phyloP scores from a whole-genome alignment of 2,329 filamentous ascomycete species.

The Paramyrothecium roridum region DNA sequence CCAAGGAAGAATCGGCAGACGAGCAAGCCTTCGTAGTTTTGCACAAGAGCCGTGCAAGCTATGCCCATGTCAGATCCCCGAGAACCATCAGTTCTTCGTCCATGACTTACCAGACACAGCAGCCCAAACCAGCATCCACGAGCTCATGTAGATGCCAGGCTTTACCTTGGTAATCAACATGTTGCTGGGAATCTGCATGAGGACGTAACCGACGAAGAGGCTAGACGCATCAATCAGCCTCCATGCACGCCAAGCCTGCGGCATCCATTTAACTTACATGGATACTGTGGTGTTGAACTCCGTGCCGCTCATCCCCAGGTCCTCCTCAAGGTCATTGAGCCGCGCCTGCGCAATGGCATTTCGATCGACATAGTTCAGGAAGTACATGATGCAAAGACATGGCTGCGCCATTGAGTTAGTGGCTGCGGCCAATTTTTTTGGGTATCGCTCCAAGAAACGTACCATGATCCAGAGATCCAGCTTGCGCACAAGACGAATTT shows the following conservation, averaged over 20 bases:
- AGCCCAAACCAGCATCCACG: conserved; percentile 39
- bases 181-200: conserved; percentile 37
- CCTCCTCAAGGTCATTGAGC: conserved; percentile 41
- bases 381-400: conserved; percentile 38
- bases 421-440: not conserved
- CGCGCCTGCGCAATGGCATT: conserved; percentile 44
- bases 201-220: conserved; percentile 39
- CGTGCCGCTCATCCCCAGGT: conserved; percentile 50
- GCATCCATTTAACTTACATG: conserved; percentile 19
- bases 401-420: conserved; percentile 11
- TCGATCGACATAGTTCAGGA: conserved; percentile 40
- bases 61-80: no score
- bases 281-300: conserved; percentile 49
- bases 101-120: conserved; percentile 24
- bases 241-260: not conserved
- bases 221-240: conserved; percentile 10
- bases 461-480: conserved; percentile 40
- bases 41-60: conserved; percentile 32
- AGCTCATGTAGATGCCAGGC: conserved; percentile 38
- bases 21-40: conserved; percentile 29
- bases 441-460: conserved; percentile 2
- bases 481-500: conserved; percentile 36
- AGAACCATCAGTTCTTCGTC: no score
- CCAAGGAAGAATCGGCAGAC: conserved; percentile 35
- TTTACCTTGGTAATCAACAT: conserved; percentile 39